Base-by-base conservation (phyloP, 2,329 filamentous ascomycete genomes). In the Fusarium sp. region DNA sequence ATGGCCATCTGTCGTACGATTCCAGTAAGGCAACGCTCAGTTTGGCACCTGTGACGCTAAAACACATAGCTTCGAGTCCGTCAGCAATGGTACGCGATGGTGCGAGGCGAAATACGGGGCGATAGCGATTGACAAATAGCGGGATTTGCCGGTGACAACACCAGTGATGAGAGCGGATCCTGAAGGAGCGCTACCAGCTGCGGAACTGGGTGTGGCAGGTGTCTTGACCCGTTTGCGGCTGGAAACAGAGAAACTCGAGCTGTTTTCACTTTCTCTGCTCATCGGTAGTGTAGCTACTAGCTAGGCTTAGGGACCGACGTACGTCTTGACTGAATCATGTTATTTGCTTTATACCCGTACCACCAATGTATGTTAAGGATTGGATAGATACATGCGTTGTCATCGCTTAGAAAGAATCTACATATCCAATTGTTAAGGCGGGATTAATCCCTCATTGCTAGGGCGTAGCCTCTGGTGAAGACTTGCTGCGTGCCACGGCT, bases 151-250 rank as follows among this genome's bases (percentile, higher is more conserved):
- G 45, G 82, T 83, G 20, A 78, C 81, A 35, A 82, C 82, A 30
- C 82, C 83, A 6, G 82, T 84, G 51, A 85, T 79, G 65, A 84
- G 83, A 20, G 82, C 82, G 37, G 82, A 79, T 82, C 37, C 25
- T 67, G 35, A 32, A 40, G 46, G 23, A 47, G 48, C 30, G 30
- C 30, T 25, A 27, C 30, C 35, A 23, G n/a, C 32, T 19, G 4
- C 32, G 44, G 22, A 41, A 17, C 30, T 49, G 40, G 11, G 22
- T 20, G 25, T 19, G 32, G 14, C 27, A 47, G 14, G 30, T 37
- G 13, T 54, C 30, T 11, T 59, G 44, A 37, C 44, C 39, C 30
- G 27, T n/a, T 30, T 23, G n/a, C 20, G 27, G 14, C 14, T 15
- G 30, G 30, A 33, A 14, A 15, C 30, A 33, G 30, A 7, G 14